A percentile compares a stretch with the other conserved stretches of the same genome.
Conservation (phyloP, 805 yeast genomes). For the Lipomyces oligophaga region DNA sequence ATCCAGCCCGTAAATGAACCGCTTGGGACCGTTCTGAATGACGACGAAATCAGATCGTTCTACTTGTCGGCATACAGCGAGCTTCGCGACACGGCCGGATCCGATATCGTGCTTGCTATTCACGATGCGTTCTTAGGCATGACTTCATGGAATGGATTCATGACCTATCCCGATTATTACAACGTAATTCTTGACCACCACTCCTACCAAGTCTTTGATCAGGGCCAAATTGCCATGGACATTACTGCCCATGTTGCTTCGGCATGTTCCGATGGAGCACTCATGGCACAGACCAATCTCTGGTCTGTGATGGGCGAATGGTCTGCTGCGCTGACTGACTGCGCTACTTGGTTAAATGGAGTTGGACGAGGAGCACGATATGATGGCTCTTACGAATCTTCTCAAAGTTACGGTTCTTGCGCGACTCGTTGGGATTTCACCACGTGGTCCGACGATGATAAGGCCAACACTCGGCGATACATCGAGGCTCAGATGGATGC, state of each 20-base stretch:
- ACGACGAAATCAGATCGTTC: slow-evolving; percentile 55
- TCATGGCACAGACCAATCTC: slow-evolving; percentile 38
- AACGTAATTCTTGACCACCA: slow-evolving; percentile 83
- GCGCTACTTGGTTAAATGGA: slow-evolving; percentile 84
- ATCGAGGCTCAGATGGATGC: slow-evolving; percentile 92
- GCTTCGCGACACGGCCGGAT: slow-evolving; percentile 51
- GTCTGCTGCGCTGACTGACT: slow-evolving; percentile 89
- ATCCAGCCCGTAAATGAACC: slow-evolving; percentile 87
- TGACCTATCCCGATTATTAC: slow-evolving; percentile 49
- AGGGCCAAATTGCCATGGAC: slow-evolving; percentile 53
- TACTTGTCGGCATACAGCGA: slow-evolving; percentile 58
- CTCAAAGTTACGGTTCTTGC: slow-evolving; percentile 56
- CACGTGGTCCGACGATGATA: slow-evolving; percentile 59
- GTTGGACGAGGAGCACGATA: slow-evolving; percentile 78
- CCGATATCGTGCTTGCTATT: slow-evolving; percentile 48
- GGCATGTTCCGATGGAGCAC: slow-evolving; percentile 52
- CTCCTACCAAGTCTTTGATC: slow-evolving; percentile 75
- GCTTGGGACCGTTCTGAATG: slow-evolving; percentile 60
- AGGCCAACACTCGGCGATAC: slow-evolving; percentile 57
- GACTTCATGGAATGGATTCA: slow-evolving; percentile 59
- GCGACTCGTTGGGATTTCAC: slow-evolving; percentile 41
- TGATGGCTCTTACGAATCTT: slow-evolving; percentile 52
- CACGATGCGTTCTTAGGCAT: slow-evolving; percentile 71
- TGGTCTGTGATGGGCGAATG: slow-evolving; percentile 85
- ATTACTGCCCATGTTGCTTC: slow-evolving; percentile 59